Evolutionary conservation across 805 yeast species (phyloP).

Genomic region (Grigorovia jiainica): DNA sequence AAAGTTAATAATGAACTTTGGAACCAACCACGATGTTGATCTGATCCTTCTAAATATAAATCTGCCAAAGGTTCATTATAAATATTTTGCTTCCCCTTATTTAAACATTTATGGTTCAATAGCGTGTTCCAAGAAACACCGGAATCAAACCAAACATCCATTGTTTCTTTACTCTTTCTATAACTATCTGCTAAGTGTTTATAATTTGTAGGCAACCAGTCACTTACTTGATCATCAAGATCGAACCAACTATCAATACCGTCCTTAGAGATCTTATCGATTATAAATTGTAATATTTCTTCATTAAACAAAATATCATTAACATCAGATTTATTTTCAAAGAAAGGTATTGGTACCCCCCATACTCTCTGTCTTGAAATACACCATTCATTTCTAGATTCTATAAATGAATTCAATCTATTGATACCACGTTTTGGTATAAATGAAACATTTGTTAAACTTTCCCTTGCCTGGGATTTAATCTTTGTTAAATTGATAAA

Average conservation of each 20-base stretch:
- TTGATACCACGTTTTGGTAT: conserved; percentile 64
- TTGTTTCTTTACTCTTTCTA: conserved; percentile 72
- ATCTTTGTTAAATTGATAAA: conserved; percentile 77
- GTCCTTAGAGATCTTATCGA: conserved; percentile 39
- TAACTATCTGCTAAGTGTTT: conserved; percentile 36
- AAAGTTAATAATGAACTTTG: conserved; percentile 84
- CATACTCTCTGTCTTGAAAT: conserved; percentile 91
- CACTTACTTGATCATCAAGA: conserved; percentile 33
- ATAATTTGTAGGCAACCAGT: conserved; percentile 65
- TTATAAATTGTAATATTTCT: conserved; percentile 47
- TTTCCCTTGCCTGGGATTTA: conserved; percentile 49
- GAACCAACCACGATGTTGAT: conserved; percentile 99
- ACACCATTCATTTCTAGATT: conserved; percentile 89
- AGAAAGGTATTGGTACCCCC: conserved; percentile 97
- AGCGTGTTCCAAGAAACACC: conserved; percentile 77
- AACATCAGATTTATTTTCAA: conserved; percentile 46
- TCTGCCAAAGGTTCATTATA: conserved; percentile 53
- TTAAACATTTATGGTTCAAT: no score
- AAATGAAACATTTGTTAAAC: conserved; percentile 58
- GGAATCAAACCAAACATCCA: conserved; percentile 99
- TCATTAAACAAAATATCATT: conserved; percentile 56
- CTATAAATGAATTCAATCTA: conserved; percentile 63
- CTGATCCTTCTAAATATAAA: conserved; percentile 92
- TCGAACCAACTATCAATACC: conserved; percentile 83
- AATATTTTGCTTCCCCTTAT: conserved; percentile 21